Base-by-base conservation (phyloP, 768 basidiomycete species). In the Pisolithus tinctorius region DNA sequence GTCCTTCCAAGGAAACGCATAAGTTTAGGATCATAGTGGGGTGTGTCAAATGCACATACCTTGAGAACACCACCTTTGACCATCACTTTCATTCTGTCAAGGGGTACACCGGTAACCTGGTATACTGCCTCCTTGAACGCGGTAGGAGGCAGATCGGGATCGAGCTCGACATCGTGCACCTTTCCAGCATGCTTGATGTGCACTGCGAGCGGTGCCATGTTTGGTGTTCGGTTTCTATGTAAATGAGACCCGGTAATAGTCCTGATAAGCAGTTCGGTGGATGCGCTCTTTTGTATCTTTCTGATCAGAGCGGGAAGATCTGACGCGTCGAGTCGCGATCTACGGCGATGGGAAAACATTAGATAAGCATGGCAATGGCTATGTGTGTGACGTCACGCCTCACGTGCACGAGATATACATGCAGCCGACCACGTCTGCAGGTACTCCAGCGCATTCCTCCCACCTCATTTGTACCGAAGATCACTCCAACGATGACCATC, bases 71-170 rank as follows among this genome's bases (percentile, higher is more conserved):
- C 88, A 49, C 88, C 88, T 65, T 96, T 97, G 65, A 94, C 78
- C 88, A 96, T 93, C 57, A 98, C 86, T 71, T 98, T 99, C 91
- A 96, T 94, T 45, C 93, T 78, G 63, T 95, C 92, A 34, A 81
- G 69, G 3, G 90, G 93, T 3, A 98, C 86, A 7, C 92, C 93
- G 0, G 93, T 97, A 43, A 76, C 71, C 40, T 84, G 78, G 61
- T 88, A 88, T 31, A 98, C 75, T 4, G 81, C 74, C 55, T 91
- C 81, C 67, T 96, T 97, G 78, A 98, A 94, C 13, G 70, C 79
- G 14, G 72, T 61, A 2, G 85, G 80, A 2, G 88, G 79, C 5
- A 79, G 74, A 72, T 84, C 81, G 14, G 82, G 71, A 68, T 96
- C 84, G 43, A 96, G 82, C 44, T 76, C 66, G 38, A 96, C 65